Percentiles rank a stretch among this genome's conserved stretches.
phyloP scores from a whole-genome alignment of 2,329 filamentous ascomycete genomes.

The Aspergillus fijiensis region DNA sequence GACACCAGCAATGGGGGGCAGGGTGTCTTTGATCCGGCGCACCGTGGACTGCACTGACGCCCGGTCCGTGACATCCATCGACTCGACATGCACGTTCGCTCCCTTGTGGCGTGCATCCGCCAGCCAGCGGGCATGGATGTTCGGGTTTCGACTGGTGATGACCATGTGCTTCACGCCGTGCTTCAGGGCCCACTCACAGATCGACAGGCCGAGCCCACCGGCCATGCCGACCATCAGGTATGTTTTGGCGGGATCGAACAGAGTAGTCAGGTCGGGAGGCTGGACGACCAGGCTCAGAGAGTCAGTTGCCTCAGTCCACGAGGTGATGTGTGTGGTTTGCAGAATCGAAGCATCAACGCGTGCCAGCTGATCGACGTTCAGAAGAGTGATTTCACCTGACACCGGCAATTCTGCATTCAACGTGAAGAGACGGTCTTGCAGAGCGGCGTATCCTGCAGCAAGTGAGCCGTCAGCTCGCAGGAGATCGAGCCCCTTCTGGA shows the following conservation, averaged over 20 bases:
- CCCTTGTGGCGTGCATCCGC: slow-evolving; percentile 2
- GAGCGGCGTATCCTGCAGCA: too few relatives aligned
- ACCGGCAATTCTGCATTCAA: too few relatives aligned
- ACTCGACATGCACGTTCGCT: slow-evolving; percentile 20
- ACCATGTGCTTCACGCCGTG: slow-evolving; percentile 20
- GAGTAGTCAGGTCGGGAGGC: too few relatives aligned
- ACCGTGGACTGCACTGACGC: not conserved
- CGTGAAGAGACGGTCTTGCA: too few relatives aligned
- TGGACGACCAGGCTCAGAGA: too few relatives aligned
- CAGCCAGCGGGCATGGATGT: slow-evolving; percentile 26
- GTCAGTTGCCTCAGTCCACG: too few relatives aligned
- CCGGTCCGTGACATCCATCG: slow-evolving; percentile 10
- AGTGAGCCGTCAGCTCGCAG: too few relatives aligned
- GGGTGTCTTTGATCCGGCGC: not conserved
- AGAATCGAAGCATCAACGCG: too few relatives aligned
- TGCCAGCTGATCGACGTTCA: too few relatives aligned
- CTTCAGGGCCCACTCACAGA: not conserved
- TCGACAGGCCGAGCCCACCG: not conserved
- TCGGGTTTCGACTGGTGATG: slow-evolving; percentile 32
- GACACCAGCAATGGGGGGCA: slow-evolving; percentile 28
- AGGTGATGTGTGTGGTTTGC: too few relatives aligned
- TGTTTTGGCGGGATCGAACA: not conserved
- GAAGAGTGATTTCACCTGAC: too few relatives aligned
- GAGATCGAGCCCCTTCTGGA: too few relatives aligned
- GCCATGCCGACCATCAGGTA: not conserved